Base-by-base conservation (phyloP, 2,329 filamentous ascomycete genomes). In the Thelonectria blattea region DNA sequence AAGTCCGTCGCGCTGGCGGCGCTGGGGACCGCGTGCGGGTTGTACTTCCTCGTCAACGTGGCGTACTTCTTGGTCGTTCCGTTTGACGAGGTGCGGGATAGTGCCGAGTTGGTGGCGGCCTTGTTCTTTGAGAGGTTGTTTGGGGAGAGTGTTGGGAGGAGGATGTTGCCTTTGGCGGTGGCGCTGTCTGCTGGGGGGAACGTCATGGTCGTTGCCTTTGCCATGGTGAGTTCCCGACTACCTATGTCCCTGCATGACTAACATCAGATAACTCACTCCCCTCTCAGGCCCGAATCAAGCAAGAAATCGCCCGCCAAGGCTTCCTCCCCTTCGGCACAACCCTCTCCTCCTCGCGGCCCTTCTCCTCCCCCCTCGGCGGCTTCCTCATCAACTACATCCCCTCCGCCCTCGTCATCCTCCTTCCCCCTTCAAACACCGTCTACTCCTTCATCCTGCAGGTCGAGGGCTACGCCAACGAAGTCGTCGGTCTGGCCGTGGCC, bases 371-470 rank as follows among this genome's bases (percentile, higher is more conserved):
- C 0, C 73, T 91, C 1, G 89, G 88, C 0, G 89, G 88, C 0
- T 80, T 92, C 0, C 73, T 91, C 3, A 80, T 91, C 2, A 88
- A 91, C 67, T 91, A 85, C 67, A 79, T 92, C 30, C 88, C 89
- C 0, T 90, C 88, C 0, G 66, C 90, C 1, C 75, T 91, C 1
- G 87, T 91, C 3, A 90, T 92, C 51, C 74, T 81, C 0, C 77
- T 90, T 0, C 88, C 88, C 0, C 88, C 88, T 0, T 86, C 88
- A 0, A 79, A 81, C 3, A 84, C 89, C 48, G 86, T 89, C 0
- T 92, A 91, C 73, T 88, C 85, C 10, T 91, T 92, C 67, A 91
- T 92, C 27, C 76, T 91, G 0, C 88, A 92, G 48, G 85, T 91
- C 0, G 88, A 91, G 68, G 88, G 86, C 0, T 91, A 91, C 65